A percentile compares a stretch with the other conserved stretches of the same genome.
Conservation (phyloP, 2,329 filamentous ascomycete genomes). For the Helminthosporium solani region DNA sequence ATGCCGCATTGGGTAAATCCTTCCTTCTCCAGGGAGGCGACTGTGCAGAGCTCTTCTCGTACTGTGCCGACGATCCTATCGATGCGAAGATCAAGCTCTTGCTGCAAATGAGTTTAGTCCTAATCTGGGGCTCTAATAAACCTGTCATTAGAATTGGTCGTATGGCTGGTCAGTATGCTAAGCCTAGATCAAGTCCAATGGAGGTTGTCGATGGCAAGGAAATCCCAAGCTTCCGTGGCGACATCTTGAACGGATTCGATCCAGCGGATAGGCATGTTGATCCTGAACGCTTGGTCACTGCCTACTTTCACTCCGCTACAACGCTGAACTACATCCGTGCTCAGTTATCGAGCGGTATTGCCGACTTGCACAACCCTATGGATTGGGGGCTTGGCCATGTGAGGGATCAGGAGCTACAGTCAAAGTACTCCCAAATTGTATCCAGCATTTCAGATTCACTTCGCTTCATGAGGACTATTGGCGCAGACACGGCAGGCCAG, state of each 20-base stretch:
- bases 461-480: slow-evolving; percentile 91
- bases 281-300: slow-evolving; percentile 78
- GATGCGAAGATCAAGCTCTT: slow-evolving; percentile 96
- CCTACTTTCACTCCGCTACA: slow-evolving; percentile 93
- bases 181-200: slow-evolving; percentile 84
- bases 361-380: slow-evolving; percentile 87
- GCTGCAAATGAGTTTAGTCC: slow-evolving; percentile 92
- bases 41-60: slow-evolving; percentile 96
- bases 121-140: slow-evolving; percentile 82
- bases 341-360: slow-evolving; percentile 81
- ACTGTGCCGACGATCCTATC: slow-evolving; percentile 85
- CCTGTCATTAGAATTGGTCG: slow-evolving; percentile 91
- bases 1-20: slow-evolving; percentile 86
- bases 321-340: slow-evolving; percentile 92
- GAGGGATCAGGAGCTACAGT: slow-evolving; percentile 75
- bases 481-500: slow-evolving; percentile 79
- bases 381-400: slow-evolving; percentile 96
- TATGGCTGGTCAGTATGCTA: slow-evolving; percentile 97
- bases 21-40: slow-evolving; percentile 96
- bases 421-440: slow-evolving; percentile 84
- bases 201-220: slow-evolving; percentile 78
- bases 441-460: slow-evolving; percentile 84
- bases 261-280: slow-evolving; percentile 76
- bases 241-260: slow-evolving; percentile 90
- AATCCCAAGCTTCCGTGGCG: slow-evolving; percentile 88